Conservation (phyloP, 106 monocot species). For the Acorus calamus region DNA sequence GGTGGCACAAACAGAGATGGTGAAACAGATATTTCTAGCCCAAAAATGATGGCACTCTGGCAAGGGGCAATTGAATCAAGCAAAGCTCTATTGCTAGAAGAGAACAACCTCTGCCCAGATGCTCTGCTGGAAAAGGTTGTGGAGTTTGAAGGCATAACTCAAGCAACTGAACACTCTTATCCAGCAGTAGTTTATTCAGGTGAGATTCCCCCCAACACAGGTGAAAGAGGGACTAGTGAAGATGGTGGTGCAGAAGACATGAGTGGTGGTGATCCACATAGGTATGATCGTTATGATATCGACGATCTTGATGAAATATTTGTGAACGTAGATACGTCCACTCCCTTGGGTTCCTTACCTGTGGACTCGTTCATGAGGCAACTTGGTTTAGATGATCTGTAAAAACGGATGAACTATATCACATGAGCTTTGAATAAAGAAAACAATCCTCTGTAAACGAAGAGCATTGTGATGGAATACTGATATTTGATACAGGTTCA, state of each 20-base stretch:
- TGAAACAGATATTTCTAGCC: slow-evolving; percentile 13
- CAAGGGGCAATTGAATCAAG: slow-evolving; percentile 50
- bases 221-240: neutral
- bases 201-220: slow-evolving; percentile 1
- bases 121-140: slow-evolving; percentile 67
- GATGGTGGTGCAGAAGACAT: neutral
- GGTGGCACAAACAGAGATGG: slow-evolving; percentile 9
- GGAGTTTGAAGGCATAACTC: slow-evolving; percentile 51
- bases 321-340: slow-evolving; percentile 21
- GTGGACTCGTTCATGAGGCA: slow-evolving; percentile 55
- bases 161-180: slow-evolving; percentile 64
- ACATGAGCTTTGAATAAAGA: no score
- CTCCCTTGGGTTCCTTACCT: slow-evolving; percentile 46
- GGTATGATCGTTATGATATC: neutral
- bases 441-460: no score
- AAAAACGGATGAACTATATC: no score
- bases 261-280: neutral
- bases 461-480: no score
- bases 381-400: no score
- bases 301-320: slow-evolving; percentile 3
- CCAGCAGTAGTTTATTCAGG: slow-evolving; percentile 35
- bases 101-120: slow-evolving; percentile 46
- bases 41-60: slow-evolving; percentile 63
- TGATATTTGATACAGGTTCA: no score
- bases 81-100: slow-evolving; percentile 53